phyloP scores from a whole-genome alignment of 78 protist species.

The Emiliania huxleyi region DNA sequence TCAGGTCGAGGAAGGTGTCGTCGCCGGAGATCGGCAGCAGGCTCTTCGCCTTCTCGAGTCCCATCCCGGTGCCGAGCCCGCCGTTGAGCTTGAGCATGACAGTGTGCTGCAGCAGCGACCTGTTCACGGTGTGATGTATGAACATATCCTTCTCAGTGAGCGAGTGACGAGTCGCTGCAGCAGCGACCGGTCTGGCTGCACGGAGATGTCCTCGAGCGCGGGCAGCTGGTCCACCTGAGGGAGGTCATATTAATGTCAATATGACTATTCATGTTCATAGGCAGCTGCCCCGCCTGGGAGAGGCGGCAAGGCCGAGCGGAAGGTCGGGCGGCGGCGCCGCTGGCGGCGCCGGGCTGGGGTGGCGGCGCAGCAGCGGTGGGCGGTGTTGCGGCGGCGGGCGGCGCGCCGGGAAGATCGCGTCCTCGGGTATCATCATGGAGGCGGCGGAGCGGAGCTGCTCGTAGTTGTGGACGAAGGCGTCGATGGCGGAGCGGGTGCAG shows the following conservation, averaged over 20 bases:
- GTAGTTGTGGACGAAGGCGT: background rate
- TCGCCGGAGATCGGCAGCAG: slow-evolving; percentile 79
- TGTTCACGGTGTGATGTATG: too few species aligned
- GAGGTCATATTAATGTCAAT: too few species aligned
- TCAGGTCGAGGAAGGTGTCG: slow-evolving; percentile 91
- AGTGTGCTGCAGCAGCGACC: slow-evolving; percentile 54
- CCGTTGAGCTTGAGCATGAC: slow-evolving; percentile 94
- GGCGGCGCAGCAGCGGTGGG: too few species aligned
- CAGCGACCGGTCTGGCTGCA: background rate
- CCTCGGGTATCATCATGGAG: background rate
- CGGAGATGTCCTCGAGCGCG: too few species aligned
- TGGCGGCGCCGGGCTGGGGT: too few species aligned
- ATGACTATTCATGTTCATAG: too few species aligned
- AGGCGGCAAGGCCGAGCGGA: too few species aligned
- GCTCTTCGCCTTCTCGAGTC: slow-evolving; percentile 94
- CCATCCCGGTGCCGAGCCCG: slow-evolving; percentile 98
- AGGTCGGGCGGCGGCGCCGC: too few species aligned
- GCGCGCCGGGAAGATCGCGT: background rate
- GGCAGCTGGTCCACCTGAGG: too few species aligned
- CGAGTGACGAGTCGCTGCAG: background rate
- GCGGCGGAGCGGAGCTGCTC: background rate
- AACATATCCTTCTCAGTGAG: background rate
- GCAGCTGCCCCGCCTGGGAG: too few species aligned
- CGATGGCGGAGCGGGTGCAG: background rate
- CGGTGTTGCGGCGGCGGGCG: too few species aligned